A percentile compares a stretch with the other conserved stretches of the same genome.
Evolutionary conservation across 2,329 filamentous ascomycete genomes (phyloP).

Genomic region (Fusarium dimerum): DNA sequence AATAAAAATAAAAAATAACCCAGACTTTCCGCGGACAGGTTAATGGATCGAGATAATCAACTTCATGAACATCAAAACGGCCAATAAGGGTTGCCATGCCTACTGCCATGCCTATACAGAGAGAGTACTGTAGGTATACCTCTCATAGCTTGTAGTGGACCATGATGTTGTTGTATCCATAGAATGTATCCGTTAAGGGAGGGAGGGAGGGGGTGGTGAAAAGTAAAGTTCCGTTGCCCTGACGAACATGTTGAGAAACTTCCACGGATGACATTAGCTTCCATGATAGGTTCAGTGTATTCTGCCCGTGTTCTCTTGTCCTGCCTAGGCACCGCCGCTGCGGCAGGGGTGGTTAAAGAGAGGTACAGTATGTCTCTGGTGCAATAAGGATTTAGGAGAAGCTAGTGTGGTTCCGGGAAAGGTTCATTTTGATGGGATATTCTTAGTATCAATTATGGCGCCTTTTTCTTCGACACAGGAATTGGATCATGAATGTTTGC

Average conservation of each 20-base stretch:
- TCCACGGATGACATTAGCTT: constrained; percentile 12
- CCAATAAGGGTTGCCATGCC: not conserved
- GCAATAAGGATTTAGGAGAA: too few relatives aligned
- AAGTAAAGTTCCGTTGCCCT: constrained; percentile 25
- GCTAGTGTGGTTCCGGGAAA: too few relatives aligned
- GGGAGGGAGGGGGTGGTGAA: constrained; percentile 6
- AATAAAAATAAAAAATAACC: not conserved
- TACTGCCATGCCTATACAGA: not conserved
- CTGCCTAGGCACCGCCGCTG: constrained; percentile 6
- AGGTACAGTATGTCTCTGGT: too few relatives aligned
- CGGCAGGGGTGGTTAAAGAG: not conserved
- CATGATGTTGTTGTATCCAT: not conserved
- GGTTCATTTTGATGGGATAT: too few relatives aligned
- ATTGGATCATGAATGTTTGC: too few relatives aligned
- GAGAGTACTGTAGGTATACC: not conserved
- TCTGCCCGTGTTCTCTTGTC: too few relatives aligned
- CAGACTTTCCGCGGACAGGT: not conserved
- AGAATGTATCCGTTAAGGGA: not conserved
- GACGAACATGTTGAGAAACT: constrained; percentile 24
- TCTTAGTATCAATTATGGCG: too few relatives aligned
- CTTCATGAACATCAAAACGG: not conserved
- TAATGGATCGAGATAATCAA: not conserved
- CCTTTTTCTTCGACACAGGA: too few relatives aligned
- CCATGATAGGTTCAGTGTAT: constrained; percentile 1
- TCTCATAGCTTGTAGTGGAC: not conserved